These are phyloP conservation scores for Naganishia vaughanmartiniae DNA, from an alignment of 768 basidiomycete genomes.

Conservation along the genomic window DNA sequence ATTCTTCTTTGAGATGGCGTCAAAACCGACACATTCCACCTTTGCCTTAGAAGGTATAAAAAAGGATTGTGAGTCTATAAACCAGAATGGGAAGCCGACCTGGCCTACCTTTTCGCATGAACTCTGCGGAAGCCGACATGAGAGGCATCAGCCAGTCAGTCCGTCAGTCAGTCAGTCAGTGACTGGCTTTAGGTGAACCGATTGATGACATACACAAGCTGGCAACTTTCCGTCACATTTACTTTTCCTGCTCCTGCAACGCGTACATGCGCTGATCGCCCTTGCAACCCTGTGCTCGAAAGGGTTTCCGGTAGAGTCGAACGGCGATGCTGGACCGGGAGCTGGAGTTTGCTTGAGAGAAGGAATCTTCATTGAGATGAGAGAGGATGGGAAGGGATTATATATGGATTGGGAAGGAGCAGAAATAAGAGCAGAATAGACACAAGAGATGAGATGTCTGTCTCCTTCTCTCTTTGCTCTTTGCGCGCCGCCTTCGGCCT, in stretches of 20 bases:
- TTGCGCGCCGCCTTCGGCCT: no score
- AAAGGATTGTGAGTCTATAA: background rate
- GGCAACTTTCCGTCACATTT: slow-evolving; percentile 53
- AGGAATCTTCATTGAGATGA: no score
- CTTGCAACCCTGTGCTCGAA: slow-evolving; percentile 49
- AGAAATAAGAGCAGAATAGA: no score
- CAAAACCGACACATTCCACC: slow-evolving; percentile 54
- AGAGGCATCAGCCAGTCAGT: background rate
- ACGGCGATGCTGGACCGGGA: no score
- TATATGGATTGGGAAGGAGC: no score
- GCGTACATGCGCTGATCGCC: slow-evolving; percentile 52
- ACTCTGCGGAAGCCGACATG: slow-evolving; percentile 9
- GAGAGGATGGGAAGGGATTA: no score
- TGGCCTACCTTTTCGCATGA: slow-evolving; percentile 43
- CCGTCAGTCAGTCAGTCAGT: background rate
- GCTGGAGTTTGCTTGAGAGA: no score
- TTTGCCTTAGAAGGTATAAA: slow-evolving; percentile 37
- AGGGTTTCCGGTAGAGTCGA: background rate
- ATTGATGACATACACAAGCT: slow-evolving; percentile 42
- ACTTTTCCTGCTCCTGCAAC: slow-evolving; percentile 50
- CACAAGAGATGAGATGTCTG: no score
- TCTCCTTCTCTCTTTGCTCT: no score
- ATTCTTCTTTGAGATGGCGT: slow-evolving; percentile 53
- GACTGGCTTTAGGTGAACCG: background rate
- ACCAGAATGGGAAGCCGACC: background rate